Evolutionary conservation across 768 basidiomycete species (phyloP).

Genomic region (Amanita jacksonii): DNA sequence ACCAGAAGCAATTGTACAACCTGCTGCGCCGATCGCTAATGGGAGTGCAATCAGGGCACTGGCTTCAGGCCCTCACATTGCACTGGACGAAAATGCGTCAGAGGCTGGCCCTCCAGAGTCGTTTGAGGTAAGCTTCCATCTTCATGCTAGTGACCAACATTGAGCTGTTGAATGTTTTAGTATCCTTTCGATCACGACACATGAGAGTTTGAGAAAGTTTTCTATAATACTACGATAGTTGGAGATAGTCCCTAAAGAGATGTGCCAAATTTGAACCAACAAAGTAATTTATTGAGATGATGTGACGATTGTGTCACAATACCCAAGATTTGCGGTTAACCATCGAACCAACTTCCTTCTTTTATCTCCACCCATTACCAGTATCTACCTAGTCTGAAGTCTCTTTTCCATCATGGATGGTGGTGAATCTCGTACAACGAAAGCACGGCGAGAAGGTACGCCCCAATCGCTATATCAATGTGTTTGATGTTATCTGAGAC

Average conservation of each 20-base stretch:
- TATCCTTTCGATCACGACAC: slow-evolving; percentile 70
- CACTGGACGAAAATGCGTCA: slow-evolving; percentile 59
- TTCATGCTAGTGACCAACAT: background rate
- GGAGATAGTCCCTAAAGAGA: slow-evolving; percentile 7
- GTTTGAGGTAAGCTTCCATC: slow-evolving; percentile 62
- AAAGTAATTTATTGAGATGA: no score
- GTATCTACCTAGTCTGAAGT: background rate
- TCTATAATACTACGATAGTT: background rate
- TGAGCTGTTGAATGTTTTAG: slow-evolving; percentile 26
- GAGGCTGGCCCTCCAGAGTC: slow-evolving; percentile 70
- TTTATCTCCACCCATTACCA: slow-evolving; percentile 1
- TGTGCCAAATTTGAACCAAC: no score
- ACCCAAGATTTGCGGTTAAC: background rate
- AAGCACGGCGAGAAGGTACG: slow-evolving; percentile 66
- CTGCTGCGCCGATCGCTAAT: slow-evolving; percentile 19
- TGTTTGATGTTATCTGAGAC: slow-evolving; percentile 26
- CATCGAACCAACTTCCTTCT: background rate
- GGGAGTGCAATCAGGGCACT: slow-evolving; percentile 21
- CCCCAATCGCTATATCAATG: slow-evolving; percentile 14
- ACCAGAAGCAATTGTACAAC: slow-evolving; percentile 18
- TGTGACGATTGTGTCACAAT: slow-evolving; percentile 5
- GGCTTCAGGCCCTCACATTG: slow-evolving; percentile 45
- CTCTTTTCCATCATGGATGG: slow-evolving; percentile 27
- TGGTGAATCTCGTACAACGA: slow-evolving; percentile 58
- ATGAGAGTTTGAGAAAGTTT: no score